Evolutionary conservation across 2,329 filamentous ascomycete genomes (phyloP).

Genomic region (Arthrobotrys iridis): DNA sequence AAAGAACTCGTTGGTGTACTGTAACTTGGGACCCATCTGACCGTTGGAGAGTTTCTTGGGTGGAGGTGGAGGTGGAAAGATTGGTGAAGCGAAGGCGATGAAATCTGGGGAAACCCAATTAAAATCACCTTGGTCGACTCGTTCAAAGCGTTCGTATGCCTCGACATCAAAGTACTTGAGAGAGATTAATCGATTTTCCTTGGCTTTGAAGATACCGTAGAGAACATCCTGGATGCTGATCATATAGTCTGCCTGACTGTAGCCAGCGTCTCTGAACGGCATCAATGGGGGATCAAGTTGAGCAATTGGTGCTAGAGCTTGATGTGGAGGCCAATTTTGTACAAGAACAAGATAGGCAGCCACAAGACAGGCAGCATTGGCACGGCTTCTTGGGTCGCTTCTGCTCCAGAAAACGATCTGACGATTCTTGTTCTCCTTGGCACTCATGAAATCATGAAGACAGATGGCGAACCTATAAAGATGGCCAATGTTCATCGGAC

Average conservation of each 20-base stretch:
- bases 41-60: conserved; percentile 61
- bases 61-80: conserved; percentile 77
- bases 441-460: conserved; percentile 92
- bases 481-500: conserved; percentile 95
- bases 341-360: conserved; percentile 98
- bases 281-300: conserved; percentile 97
- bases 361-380: conserved; percentile 92
- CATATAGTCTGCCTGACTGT: conserved; percentile 96
- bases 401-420: conserved; percentile 97
- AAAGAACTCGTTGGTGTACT: conserved; percentile 54
- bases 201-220: conserved; percentile 98
- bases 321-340: conserved; percentile 95
- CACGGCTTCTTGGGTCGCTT: conserved; percentile 89
- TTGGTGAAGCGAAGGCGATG: conserved; percentile 93
- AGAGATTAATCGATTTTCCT: conserved; percentile 91
- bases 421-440: conserved; percentile 86
- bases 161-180: conserved; percentile 94
- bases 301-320: conserved; percentile 92
- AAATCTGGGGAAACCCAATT: conserved; percentile 98
- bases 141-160: conserved; percentile 93
- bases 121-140: conserved; percentile 98
- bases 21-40: conserved; percentile 43
- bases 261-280: conserved; percentile 97
- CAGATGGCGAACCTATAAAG: conserved; percentile 95
- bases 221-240: conserved; percentile 97